A percentile compares a stretch with the other conserved stretches of the same genome.
Evolutionary conservation across 257 asterid genomes (phyloP).

Genomic region (Solanum etuberosum): DNA sequence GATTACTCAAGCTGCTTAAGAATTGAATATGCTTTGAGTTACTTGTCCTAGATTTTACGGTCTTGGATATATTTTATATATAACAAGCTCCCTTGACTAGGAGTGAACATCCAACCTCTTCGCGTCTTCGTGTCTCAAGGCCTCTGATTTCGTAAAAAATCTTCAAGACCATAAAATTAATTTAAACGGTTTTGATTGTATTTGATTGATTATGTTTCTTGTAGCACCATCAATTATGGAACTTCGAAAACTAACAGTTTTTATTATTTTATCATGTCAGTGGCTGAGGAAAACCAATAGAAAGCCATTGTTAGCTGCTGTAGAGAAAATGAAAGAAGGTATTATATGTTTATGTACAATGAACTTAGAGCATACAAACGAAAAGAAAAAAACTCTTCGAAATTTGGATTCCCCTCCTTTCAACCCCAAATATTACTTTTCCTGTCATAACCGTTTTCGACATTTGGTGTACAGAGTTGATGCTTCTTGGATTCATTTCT

Average conservation of each 20-base stretch:
- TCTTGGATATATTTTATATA: background rate
- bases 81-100: background rate
- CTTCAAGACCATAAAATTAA: background rate
- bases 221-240: background rate
- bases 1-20: background rate
- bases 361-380: background rate
- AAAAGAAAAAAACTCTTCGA: background rate
- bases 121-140: background rate
- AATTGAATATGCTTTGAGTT: background rate
- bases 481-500: constrained; percentile 99
- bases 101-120: background rate
- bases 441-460: constrained; percentile 1
- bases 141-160: background rate
- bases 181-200: background rate
- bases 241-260: background rate
- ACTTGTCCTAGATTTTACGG: background rate
- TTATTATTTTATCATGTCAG: constrained; percentile 22
- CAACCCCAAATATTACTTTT: background rate
- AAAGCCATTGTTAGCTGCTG: constrained; percentile 83
- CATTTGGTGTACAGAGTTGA: constrained; percentile 54
- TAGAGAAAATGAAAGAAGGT: constrained; percentile 72
- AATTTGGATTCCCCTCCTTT: background rate
- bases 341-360: background rate
- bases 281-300: constrained; percentile 82
- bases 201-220: background rate